Conservation (phyloP, 768 basidiomycete species). For the Amanita muscaria region DNA sequence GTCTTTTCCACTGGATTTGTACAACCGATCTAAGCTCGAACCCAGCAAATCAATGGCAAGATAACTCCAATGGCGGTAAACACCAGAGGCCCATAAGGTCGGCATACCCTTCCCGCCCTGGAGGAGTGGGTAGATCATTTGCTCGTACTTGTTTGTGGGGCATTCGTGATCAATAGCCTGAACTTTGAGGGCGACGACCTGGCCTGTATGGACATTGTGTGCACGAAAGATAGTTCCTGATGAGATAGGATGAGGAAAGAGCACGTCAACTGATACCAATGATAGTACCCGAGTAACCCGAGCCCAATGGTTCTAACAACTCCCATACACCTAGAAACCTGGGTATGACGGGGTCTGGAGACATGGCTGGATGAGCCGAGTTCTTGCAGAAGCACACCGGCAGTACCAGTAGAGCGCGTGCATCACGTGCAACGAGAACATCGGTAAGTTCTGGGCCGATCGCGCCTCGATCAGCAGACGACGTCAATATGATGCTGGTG, state of each 20-base stretch:
- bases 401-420: neutral
- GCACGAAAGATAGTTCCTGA: slow-evolving; percentile 68
- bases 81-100: slow-evolving; percentile 53
- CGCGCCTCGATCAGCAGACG: too few species aligned
- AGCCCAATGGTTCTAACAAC: slow-evolving; percentile 51
- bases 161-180: slow-evolving; percentile 64
- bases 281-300: slow-evolving; percentile 69
- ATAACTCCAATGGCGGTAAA: slow-evolving; percentile 53
- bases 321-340: slow-evolving; percentile 51
- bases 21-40: slow-evolving; percentile 55
- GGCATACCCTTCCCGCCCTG: slow-evolving; percentile 73
- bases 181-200: slow-evolving; percentile 66
- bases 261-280: too few species aligned
- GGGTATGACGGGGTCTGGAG: slow-evolving; percentile 19
- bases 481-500: too few species aligned
- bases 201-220: slow-evolving; percentile 41
- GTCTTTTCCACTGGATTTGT: slow-evolving; percentile 45
- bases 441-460: too few species aligned
- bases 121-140: slow-evolving; percentile 55
- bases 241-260: neutral
- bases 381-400: too few species aligned
- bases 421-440: neutral
- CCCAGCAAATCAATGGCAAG: slow-evolving; percentile 75
- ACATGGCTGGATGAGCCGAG: neutral
- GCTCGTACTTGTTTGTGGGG: slow-evolving; percentile 69